Percentiles rank a stretch among this genome's conserved stretches.
Conservation (phyloP, 345 rosid species). For the Camelina neglecta region DNA sequence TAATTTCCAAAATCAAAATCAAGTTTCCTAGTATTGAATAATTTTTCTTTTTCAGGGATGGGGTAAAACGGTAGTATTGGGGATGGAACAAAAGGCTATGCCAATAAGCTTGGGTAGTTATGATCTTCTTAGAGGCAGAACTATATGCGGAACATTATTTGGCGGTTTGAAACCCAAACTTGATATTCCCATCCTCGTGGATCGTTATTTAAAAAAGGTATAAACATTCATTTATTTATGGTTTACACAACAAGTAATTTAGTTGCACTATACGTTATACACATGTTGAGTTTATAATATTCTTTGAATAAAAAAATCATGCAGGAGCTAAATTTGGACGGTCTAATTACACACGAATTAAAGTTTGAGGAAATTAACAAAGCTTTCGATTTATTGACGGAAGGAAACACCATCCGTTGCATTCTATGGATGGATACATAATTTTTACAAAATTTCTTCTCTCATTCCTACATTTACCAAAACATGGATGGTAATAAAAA, state of each 20-base stretch:
- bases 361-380: slow-evolving; percentile 61
- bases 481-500: background rate
- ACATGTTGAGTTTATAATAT: too few species aligned
- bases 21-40: background rate
- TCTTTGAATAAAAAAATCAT: background rate
- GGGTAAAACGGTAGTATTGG: slow-evolving; percentile 71
- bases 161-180: slow-evolving; percentile 70
- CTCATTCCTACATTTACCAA: background rate
- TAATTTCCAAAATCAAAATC: too few species aligned
- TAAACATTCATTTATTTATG: slow-evolving; percentile 6
- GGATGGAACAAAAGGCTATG: slow-evolving; percentile 47
- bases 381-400: slow-evolving; percentile 57
- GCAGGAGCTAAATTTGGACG: slow-evolving; percentile 61
- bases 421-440: slow-evolving; percentile 61
- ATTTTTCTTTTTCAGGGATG: slow-evolving; percentile 49
- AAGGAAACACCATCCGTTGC: slow-evolving; percentile 62
- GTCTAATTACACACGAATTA: slow-evolving; percentile 55
- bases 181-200: slow-evolving; percentile 54
- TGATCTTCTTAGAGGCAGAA: slow-evolving; percentile 55
- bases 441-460: too few species aligned
- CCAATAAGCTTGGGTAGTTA: slow-evolving; percentile 45
- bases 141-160: slow-evolving; percentile 51
- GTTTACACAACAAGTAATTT: background rate
- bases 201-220: slow-evolving; percentile 49
- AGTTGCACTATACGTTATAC: background rate